A percentile compares a stretch with the other conserved stretches of the same genome.
Conservation (phyloP, 2,329 filamentous ascomycete species). For the Balansia obtecta region DNA sequence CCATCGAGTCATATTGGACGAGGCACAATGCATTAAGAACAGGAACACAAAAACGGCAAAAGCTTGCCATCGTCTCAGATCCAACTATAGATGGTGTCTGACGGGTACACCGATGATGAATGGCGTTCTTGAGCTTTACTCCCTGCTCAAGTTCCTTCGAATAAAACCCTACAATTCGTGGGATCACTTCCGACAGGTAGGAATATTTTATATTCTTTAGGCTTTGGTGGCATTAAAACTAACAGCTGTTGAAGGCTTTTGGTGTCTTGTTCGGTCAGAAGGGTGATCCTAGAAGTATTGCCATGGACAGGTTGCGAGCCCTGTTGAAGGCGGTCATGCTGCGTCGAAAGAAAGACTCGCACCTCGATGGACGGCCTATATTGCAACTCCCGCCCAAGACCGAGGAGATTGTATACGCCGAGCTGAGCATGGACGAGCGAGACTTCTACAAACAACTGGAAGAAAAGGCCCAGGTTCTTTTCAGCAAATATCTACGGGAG, state of each 20-base stretch:
- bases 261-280: slow-evolving; percentile 23
- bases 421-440: slow-evolving; percentile 59
- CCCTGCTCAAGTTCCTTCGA: slow-evolving; percentile 62
- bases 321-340: slow-evolving; percentile 72
- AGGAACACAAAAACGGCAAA: slow-evolving; percentile 58
- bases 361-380: slow-evolving; percentile 71
- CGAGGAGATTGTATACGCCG: slow-evolving; percentile 64
- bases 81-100: slow-evolving; percentile 66
- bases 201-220: slow-evolving; percentile 10
- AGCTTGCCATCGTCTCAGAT: slow-evolving; percentile 52
- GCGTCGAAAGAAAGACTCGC: slow-evolving; percentile 67
- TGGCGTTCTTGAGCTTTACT: slow-evolving; percentile 62
- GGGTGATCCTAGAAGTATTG: slow-evolving; percentile 41
- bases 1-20: slow-evolving; percentile 72
- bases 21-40: slow-evolving; percentile 77
- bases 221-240: slow-evolving; percentile 6
- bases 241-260: slow-evolving; percentile 24
- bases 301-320: slow-evolving; percentile 61
- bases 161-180: slow-evolving; percentile 63
- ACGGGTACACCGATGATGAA: slow-evolving; percentile 89
- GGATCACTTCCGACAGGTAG: slow-evolving; percentile 45
- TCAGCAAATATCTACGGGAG: slow-evolving; percentile 64
- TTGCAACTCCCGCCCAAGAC: slow-evolving; percentile 63
- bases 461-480: slow-evolving; percentile 50
- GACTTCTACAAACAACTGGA: slow-evolving; percentile 70